Evolutionary conservation across 179 eudicot species (phyloP).

Genomic region (Heliamphora pulchella): DNA sequence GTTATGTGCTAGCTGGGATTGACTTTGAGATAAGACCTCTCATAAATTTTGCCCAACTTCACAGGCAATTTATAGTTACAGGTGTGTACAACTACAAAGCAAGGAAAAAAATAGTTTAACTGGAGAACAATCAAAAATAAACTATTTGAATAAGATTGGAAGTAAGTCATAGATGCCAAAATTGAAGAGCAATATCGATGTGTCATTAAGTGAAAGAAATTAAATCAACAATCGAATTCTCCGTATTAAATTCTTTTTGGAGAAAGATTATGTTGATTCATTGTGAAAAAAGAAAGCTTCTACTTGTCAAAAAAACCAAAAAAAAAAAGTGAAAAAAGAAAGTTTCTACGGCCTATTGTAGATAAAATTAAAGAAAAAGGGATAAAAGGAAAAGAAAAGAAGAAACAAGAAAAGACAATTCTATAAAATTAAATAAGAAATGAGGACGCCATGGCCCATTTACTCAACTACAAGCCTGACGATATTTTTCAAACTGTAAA

Average conservation of each 20-base stretch:
- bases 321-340: too few species aligned
- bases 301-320: too few species aligned
- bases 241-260: not conserved
- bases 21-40: not conserved
- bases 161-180: not conserved
- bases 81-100: not conserved
- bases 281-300: too few species aligned
- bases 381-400: not conserved
- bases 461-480: slow-evolving; percentile 6
- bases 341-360: too few species aligned
- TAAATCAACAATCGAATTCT: slow-evolving; percentile 9
- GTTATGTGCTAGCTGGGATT: not conserved
- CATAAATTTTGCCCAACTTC: not conserved
- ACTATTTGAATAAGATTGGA: not conserved
- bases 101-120: not conserved
- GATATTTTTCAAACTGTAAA: not conserved
- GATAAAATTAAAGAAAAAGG: too few species aligned
- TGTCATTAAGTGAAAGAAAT: not conserved
- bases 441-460: not conserved
- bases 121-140: not conserved
- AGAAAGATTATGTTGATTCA: not conserved
- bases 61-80: not conserved
- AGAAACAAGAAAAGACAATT: not conserved
- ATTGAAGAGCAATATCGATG: not conserved
- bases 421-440: not conserved